Evolutionary conservation across 441 rosid species (phyloP), one percentile per base, ranked within the genome.

Genomic region (Melastoma candidum): DNA sequence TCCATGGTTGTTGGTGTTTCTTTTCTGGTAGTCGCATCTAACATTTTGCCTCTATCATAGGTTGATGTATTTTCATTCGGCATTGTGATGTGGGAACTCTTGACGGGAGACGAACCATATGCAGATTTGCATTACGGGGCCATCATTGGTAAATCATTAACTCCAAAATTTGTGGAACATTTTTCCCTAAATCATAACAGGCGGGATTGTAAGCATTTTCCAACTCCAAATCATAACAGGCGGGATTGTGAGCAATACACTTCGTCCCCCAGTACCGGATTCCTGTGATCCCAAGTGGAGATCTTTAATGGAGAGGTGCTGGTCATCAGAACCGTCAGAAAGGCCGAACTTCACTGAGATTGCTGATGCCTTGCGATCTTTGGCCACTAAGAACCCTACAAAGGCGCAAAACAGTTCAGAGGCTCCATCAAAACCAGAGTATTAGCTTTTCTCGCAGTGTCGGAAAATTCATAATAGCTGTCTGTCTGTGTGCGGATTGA

Each of bases 21-120:
- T 25, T 3, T 64, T 14, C 32, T 1, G 12, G 6, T 1, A 1
- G n/a, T 39, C 22, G 43, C 7, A 7, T 11, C 12, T 13, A 41
- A 39, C 14, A 32, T 26, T 26, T 3, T 7, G 48, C 48, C 36
- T 47, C 32, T 53, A 10, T 26, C 63, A 3, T 56, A 83, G 86
- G 86, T 83, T 14, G 90, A 80, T 57, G 87, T 83, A 61, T 83
- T 83, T 72, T 83, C 90, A 44, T 80, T 71, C 44, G 83, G 90
- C 49, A 78, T 83, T 7, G 90, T 83, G 63, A 14, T 83, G 66
- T 83, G 84, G 90, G 86, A 80, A 65, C 79, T 80, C 63, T 65
- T 83, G 1, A 83, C 90, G 7, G 82, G 87, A 26, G 87, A 80
- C 61, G 87, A 83, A 65, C 90, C 87, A 53, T 83, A 83, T 22